Conservation (phyloP, 306 rosid genomes). For the Hippophae gyantsensis region DNA sequence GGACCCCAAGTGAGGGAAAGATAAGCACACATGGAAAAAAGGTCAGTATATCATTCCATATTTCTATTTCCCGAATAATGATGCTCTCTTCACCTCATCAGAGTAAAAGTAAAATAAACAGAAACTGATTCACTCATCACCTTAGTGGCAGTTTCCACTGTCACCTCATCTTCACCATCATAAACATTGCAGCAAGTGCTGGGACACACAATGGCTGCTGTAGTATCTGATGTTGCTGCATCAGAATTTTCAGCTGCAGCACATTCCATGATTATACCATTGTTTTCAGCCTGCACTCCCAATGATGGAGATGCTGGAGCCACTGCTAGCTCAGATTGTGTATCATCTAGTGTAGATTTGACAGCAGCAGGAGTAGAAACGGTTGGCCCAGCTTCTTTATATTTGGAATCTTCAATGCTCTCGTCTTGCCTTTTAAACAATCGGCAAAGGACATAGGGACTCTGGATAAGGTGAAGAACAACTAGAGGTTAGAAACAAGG, state of each 20-base stretch:
- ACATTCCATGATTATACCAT: constrained; percentile 2
- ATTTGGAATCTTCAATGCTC: constrained; percentile 39
- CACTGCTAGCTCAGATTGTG: constrained; percentile 31
- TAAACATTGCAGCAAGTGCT: constrained; percentile 27
- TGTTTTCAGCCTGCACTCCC: constrained; percentile 33
- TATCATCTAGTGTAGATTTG: constrained; percentile 44
- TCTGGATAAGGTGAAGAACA: constrained; percentile 33
- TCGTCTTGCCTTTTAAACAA: constrained; percentile 74
- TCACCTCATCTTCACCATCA: constrained; percentile 19
- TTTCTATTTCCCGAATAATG: not conserved
- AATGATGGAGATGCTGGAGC: constrained; percentile 35
- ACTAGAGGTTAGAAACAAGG: not conserved
- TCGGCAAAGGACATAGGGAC: constrained; percentile 75
- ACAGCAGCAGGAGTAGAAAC: constrained; percentile 35
- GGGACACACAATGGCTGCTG: constrained; percentile 23
- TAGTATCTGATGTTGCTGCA: constrained; percentile 38
- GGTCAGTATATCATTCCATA: no score
- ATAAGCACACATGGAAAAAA: no score
- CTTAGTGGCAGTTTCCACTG: constrained; percentile 18
- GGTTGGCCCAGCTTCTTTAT: constrained; percentile 46
- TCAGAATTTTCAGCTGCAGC: constrained; percentile 25
- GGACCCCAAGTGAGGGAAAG: no score
- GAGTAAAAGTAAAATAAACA: constrained; percentile 7
- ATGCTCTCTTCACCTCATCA: not conserved
- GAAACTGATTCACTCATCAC: constrained; percentile 26